These are phyloP conservation scores for Uronychia setigera DNA, from an alignment of 73 alveolate species.

Conservation along the genomic window DNA sequence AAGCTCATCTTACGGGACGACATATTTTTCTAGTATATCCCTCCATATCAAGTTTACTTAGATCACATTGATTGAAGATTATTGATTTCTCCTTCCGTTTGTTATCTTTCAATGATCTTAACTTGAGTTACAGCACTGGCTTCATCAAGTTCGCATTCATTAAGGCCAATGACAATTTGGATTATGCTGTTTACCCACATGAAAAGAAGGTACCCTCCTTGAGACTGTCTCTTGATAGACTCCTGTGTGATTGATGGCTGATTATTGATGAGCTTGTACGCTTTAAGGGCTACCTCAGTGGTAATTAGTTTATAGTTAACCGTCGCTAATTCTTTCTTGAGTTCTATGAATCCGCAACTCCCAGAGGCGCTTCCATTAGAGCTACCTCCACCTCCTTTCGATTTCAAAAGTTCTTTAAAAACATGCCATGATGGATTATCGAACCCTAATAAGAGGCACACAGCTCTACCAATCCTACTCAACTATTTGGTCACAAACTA, in stretches of 20 bases:
- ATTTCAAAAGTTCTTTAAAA: neutral
- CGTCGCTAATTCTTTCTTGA: neutral
- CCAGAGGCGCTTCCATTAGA: neutral
- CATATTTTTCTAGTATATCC: neutral
- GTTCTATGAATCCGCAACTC: neutral
- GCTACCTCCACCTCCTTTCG: neutral
- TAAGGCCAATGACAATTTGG: neutral
- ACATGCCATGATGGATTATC: neutral
- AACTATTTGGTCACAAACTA: neutral
- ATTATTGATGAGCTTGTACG: neutral
- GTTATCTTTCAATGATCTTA: neutral
- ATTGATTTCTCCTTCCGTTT: too few species aligned
- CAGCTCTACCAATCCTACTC: neutral
- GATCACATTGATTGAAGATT: too few species aligned
- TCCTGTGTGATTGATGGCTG: neutral
- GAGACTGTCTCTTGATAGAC: neutral
- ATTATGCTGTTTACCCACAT: neutral
- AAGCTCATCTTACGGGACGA: neutral
- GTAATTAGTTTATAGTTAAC: neutral
- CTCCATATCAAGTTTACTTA: too few species aligned
- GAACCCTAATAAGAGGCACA: neutral
- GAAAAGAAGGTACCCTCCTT: neutral
- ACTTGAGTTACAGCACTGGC: neutral
- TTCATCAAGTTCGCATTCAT: neutral
- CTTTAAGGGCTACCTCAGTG: neutral